Conservation (phyloP, 129 eudicot species). For the Pittosporum tobira region DNA sequence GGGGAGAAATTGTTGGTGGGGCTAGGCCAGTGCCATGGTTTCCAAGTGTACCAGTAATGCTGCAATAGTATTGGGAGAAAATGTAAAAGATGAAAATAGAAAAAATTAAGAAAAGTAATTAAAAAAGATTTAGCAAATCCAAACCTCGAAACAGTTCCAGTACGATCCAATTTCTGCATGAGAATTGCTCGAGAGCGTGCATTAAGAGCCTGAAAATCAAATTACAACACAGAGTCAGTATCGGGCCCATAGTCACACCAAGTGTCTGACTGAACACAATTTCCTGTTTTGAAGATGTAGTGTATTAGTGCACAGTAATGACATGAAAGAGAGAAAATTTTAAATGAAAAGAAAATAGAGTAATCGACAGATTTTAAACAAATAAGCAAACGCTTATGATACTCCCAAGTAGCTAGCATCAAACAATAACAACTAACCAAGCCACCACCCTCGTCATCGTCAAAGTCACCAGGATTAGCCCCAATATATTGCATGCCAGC, state of each 20-base stretch:
- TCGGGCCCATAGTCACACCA: background rate
- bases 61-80: slow-evolving; percentile 23
- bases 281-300: background rate
- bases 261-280: background rate
- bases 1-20: slow-evolving; percentile 15
- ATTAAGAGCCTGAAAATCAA: slow-evolving; percentile 54
- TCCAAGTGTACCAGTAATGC: slow-evolving; percentile 54
- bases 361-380: too few relatives aligned
- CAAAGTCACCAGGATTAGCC: slow-evolving; percentile 67
- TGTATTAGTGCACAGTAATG: too few relatives aligned
- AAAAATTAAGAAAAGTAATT: background rate
- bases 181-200: slow-evolving; percentile 83
- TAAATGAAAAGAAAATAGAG: too few relatives aligned
- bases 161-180: slow-evolving; percentile 95
- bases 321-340: background rate
- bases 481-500: slow-evolving; percentile 75
- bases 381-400: too few relatives aligned
- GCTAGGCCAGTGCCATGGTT: slow-evolving; percentile 27
- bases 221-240: slow-evolving; percentile 5
- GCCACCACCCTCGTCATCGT: slow-evolving; percentile 88
- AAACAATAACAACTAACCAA: too few relatives aligned
- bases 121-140: background rate
- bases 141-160: slow-evolving; percentile 63
- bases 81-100: background rate
- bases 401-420: too few relatives aligned